Base-by-base conservation (phyloP, 2,329 filamentous ascomycete genomes). In the Moelleriella libera region DNA sequence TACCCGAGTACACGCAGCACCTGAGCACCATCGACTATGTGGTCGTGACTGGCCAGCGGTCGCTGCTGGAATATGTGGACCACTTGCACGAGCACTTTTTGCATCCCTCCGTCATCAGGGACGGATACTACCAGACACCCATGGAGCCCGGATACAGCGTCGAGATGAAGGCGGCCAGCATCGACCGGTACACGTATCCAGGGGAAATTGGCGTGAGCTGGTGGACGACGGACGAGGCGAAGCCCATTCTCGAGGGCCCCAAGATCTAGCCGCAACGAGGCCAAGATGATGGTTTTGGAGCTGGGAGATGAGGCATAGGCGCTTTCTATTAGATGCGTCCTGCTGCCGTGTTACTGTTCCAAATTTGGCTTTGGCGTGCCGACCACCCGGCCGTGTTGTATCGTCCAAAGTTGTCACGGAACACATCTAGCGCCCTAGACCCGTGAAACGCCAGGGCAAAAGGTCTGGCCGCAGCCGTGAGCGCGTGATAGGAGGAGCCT, bases 1-100 rank as follows among this genome's bases (percentile, higher is more conserved):
- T 96, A 52, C 88, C 88, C 39, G 89, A 96, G 67, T 95, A 95
- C 69, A 95, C 89, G 0, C 87, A 94, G 70, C 88, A 95, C 66
- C 68, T 95, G 51, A 87, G 81, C 66, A 94, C 88, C 11, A 92
- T 96, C 55, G 89, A 96, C 67, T 95, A 95, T 57, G 85, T 95
- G 4, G 83, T 83, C 43, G 87, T 95, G 1, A 83, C 75, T 51
- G 88, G 85, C 14, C 85, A 88, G 72, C 76, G 80, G 60, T 86
- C 81, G 29, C 78, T 95, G 44, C 70, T 95, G 49, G 89, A 96
- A 71, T 95, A 89, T 65, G 88, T 95, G 29, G 88, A 95, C 62
- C 87, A 94, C 66, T 68, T 95, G 59, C 89, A 95, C 65, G 88
- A 95, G 74, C 88, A 95, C 68, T 95, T 95, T 63, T 70, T 87